Evolutionary conservation across 495 filamentous ascomycete species (phyloP).

Genomic region (Trichoderma virens): DNA sequence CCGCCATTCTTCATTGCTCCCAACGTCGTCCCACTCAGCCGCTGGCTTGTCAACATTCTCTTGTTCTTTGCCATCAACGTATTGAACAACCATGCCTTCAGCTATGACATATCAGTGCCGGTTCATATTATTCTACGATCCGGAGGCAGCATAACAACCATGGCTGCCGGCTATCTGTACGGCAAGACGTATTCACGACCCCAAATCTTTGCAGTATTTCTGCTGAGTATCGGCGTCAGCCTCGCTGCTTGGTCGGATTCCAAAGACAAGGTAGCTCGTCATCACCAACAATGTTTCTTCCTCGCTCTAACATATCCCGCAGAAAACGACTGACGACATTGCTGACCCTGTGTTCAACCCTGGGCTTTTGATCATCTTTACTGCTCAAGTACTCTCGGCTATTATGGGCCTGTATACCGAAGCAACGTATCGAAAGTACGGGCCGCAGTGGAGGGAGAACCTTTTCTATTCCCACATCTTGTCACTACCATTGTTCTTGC

Average conservation of each 20-base stretch:
- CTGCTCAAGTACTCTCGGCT: conserved; percentile 85
- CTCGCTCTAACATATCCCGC: conserved; percentile 15
- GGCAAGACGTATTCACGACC: conserved; percentile 74
- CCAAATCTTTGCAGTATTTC: conserved; percentile 68
- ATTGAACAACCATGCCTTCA: conserved; percentile 96
- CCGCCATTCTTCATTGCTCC: conserved; percentile 62
- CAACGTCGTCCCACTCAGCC: conserved; percentile 72
- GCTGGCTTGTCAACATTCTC: conserved; percentile 82
- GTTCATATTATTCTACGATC: conserved; percentile 95
- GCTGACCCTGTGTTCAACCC: conserved; percentile 49
- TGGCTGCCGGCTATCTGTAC: conserved; percentile 76
- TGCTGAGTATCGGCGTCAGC: conserved; percentile 80
- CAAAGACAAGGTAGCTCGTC: conserved; percentile 57
- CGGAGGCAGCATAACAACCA: conserved; percentile 89
- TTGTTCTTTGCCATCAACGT: conserved; percentile 89
- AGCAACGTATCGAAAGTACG: conserved; percentile 74
- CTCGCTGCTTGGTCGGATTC: conserved; percentile 84
- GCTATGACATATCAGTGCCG: conserved; percentile 91
- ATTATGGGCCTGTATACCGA: conserved; percentile 95
- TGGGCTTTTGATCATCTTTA: conserved; percentile 74
- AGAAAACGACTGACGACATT: conserved; percentile 24
- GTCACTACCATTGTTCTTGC: conserved; percentile 60
- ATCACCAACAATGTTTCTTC: not conserved
- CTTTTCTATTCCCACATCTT: conserved; percentile 87
- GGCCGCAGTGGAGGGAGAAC: conserved; percentile 90